Base-by-base conservation (phyloP, 768 basidiomycete genomes). In the Suillus plorans region DNA sequence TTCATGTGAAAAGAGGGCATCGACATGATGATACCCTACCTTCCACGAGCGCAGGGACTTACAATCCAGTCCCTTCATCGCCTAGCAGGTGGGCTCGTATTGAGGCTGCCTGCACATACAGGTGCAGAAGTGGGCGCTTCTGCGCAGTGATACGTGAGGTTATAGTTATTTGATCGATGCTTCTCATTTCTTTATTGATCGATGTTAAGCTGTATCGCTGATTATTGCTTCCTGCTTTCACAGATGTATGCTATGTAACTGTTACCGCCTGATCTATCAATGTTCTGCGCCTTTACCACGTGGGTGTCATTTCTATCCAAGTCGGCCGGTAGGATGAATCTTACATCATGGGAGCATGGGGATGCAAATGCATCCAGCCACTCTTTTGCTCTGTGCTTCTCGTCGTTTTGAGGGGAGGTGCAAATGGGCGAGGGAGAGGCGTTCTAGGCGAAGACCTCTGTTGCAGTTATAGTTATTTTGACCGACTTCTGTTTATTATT, bases 81-180 rank as follows among this genome's bases (percentile, higher is more conserved):
- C 74, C 68, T 72, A 77, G 75, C 74, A 72, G 73, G 68, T 61
- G 69, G 62, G 5, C 75, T 77, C 74, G 76, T 76, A 64, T 69
- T 76, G 75, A 72, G 74, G 68, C 22, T 76, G 70, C 68, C 67
- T 77, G 75, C 70, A 76, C 61, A 73, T 76, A 76, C 67, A 72
- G 76, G 70, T 60, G 75, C 64, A 69, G 76, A 72, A n/a, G 74
- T 70, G 67, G 75, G 64, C 76, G 75, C 71, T 76, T 77, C 76
- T 68, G 68, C 67, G 69, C 72, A 62, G 72, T 76, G 75, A 77
- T 49, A 67, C 39, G 69, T 70, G 72, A 68, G 74, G 75, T 76
- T 76, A 76, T 76, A 76, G 76, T 76, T 76, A 76, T 76, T 76
- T 76, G 74, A 76, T 64, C 74, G 59, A 63, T 41, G 0, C 34